Percentiles rank a stretch among this genome's conserved stretches.
Conservation (phyloP, 805 yeast species). For the Candida vaughaniae region DNA sequence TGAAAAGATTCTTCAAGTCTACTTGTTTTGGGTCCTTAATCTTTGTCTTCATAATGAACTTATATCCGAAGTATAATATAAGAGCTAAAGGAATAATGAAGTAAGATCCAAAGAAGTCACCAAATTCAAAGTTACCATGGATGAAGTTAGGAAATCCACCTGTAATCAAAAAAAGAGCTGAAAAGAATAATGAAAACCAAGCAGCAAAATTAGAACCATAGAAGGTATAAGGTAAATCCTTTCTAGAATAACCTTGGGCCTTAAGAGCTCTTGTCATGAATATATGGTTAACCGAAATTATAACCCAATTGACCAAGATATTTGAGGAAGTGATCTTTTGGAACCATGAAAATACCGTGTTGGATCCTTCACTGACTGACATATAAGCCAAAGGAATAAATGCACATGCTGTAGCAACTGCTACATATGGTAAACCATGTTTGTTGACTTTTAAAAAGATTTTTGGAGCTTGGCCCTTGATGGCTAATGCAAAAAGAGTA, state of each 20-base stretch:
- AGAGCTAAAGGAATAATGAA: constrained; percentile 60
- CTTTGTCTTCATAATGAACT: constrained; percentile 31
- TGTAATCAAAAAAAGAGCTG: constrained; percentile 47
- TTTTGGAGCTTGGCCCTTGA: constrained; percentile 37
- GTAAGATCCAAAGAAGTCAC: constrained; percentile 70
- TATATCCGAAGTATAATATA: constrained; percentile 58
- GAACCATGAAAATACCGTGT: constrained; percentile 54
- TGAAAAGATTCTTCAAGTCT: constrained; percentile 24
- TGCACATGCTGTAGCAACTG: constrained; percentile 18
- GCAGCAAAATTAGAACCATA: constrained; percentile 30
- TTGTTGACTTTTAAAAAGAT: constrained; percentile 28
- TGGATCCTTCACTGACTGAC: constrained; percentile 51
- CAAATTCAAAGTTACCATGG: constrained; percentile 45
- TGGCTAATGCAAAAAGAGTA: constrained; percentile 26
- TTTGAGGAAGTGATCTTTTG: constrained; percentile 69
- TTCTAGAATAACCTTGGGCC: constrained; percentile 17
- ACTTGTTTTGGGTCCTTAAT: constrained; percentile 36
- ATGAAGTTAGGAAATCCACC: constrained; percentile 72
- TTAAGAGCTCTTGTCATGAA: constrained; percentile 47
- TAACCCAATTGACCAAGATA: constrained; percentile 59
- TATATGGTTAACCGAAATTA: constrained; percentile 57
- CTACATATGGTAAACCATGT: constrained; percentile 19
- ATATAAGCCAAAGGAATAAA: constrained; percentile 35
- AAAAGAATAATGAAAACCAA: constrained; percentile 30
- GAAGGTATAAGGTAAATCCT: constrained; percentile 24